Conservation (phyloP, 164 flowering plant genomes). For the Vitis amurensis region DNA sequence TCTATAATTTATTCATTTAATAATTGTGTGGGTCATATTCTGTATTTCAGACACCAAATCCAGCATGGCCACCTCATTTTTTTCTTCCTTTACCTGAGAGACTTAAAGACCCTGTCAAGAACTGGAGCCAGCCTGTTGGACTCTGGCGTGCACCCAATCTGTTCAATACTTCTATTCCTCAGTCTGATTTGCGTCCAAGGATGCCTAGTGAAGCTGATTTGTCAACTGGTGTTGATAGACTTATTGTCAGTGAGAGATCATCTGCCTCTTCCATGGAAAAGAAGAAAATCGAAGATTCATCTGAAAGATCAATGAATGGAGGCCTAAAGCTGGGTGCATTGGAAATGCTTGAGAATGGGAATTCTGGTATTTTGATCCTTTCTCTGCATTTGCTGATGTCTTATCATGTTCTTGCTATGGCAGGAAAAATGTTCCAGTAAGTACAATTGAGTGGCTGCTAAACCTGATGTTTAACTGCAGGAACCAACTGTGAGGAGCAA, state of each 20-base stretch:
- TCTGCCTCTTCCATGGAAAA: slow-evolving; percentile 41
- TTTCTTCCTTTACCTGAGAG: slow-evolving; percentile 44
- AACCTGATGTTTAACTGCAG: slow-evolving; percentile 34
- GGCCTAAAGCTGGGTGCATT: slow-evolving; percentile 37
- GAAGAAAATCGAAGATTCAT: slow-evolving; percentile 41
- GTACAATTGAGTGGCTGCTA: slow-evolving; percentile 18
- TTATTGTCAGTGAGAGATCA: slow-evolving; percentile 29
- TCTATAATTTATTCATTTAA: too few relatives aligned
- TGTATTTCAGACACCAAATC: slow-evolving; percentile 54
- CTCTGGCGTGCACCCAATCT: slow-evolving; percentile 61
- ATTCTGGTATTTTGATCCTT: slow-evolving; percentile 32
- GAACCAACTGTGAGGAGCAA: slow-evolving; percentile 37
- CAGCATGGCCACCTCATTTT: slow-evolving; percentile 57
- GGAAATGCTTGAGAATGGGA: slow-evolving; percentile 44
- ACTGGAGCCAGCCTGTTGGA: slow-evolving; percentile 59
- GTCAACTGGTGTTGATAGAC: slow-evolving; percentile 32
- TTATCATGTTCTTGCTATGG: slow-evolving; percentile 14
- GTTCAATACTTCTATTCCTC: slow-evolving; percentile 41
- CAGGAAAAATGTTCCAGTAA: slow-evolving; percentile 5
- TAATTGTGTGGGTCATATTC: background rate
- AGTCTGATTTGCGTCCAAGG: slow-evolving; percentile 47
- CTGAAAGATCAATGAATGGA: slow-evolving; percentile 43
- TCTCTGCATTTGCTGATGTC: slow-evolving; percentile 12
- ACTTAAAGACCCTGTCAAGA: slow-evolving; percentile 60
- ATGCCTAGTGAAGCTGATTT: slow-evolving; percentile 47